Base-by-base conservation (phyloP, 257 asterid genomes). In the Fraxinus pennsylvanica region DNA sequence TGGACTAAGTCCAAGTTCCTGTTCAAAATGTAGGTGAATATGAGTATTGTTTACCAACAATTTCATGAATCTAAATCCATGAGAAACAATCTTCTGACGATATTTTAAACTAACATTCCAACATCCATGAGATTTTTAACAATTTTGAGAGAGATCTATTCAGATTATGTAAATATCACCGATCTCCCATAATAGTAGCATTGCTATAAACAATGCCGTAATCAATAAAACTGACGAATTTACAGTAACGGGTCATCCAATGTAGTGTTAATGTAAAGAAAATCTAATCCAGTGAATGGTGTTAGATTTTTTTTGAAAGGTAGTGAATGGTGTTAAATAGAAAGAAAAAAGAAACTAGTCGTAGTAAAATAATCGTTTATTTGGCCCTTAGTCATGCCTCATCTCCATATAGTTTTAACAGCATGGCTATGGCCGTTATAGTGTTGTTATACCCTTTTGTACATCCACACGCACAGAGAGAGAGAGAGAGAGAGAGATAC, bases 1-100 rank as follows among this genome's bases (percentile, higher is more conserved):
- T 29, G 97, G 96, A 78, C 91, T 79, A 0, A 94, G 91, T 54
- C 97, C 97, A 14, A 94, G 97, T 86, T 94, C 98, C 98, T 92
- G 87, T 10, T 25, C 29, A 68, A 27, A 78, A 35, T 50, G 14
- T 21, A 59, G 17, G 38, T 38, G 32, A 38, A 45, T 4, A 36
- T 27, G 33, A 27, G 69, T 22, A 63, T 9, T 25, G 30, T 63
- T 22, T 12, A 63, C 65, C 25, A n/a, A 54, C 3, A 54, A 4
- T 54, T 54, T 54, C 27, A 54, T 54, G 10, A 52, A 54, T n/a
- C 27, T 54, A 47, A 14, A 54, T 54, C 27, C 27, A 54, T 3
- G 65, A 47, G 65, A 5, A 52, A 54, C 63, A 17, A 19, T 54
- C 21, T 54, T 15, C n/a, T 19, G 27, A 47, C 1, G 21, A 47